phyloP scores from a whole-genome alignment of 352 stramenopile species.

The Pseudoperonospora humuli region DNA sequence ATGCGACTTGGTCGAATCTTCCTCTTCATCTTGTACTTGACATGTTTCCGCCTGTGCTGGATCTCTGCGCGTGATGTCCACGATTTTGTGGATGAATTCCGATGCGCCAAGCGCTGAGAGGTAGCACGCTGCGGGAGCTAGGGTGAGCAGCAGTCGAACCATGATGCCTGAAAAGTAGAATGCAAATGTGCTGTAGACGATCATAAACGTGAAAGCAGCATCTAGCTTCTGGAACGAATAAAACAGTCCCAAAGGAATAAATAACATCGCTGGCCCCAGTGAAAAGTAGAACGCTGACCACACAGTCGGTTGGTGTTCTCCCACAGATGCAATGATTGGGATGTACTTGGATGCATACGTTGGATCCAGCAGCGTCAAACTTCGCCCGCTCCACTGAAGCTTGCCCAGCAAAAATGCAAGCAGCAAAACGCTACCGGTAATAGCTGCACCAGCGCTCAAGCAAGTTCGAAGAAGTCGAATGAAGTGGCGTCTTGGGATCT shows the following conservation, averaged over 20 bases:
- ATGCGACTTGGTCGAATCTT: constrained; percentile 17
- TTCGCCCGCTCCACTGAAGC: constrained; percentile 88
- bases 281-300: constrained; percentile 90
- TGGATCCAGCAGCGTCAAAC: constrained; percentile 87
- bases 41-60: constrained; percentile 2
- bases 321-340: constrained; percentile 92
- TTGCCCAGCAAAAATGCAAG: constrained; percentile 61
- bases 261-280: constrained; percentile 82
- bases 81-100: constrained; percentile 41
- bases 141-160: constrained; percentile 88
- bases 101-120: constrained; percentile 82
- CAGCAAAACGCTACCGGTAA: constrained; percentile 32
- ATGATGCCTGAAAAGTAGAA: constrained; percentile 92
- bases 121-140: constrained; percentile 87
- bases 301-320: constrained; percentile 90
- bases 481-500: constrained; percentile 44
- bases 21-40: constrained; percentile 9
- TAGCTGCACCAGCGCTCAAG: constrained; percentile 24
- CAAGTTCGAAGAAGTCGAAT: constrained; percentile 34
- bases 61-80: constrained; percentile 13
- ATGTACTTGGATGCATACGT: constrained; percentile 94
- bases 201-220: constrained; percentile 81
- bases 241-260: constrained; percentile 86
- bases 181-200: constrained; percentile 87
- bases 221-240: constrained; percentile 75